phyloP scores from a whole-genome alignment of 495 filamentous ascomycete species.

The Jackrogersella multiformis region DNA sequence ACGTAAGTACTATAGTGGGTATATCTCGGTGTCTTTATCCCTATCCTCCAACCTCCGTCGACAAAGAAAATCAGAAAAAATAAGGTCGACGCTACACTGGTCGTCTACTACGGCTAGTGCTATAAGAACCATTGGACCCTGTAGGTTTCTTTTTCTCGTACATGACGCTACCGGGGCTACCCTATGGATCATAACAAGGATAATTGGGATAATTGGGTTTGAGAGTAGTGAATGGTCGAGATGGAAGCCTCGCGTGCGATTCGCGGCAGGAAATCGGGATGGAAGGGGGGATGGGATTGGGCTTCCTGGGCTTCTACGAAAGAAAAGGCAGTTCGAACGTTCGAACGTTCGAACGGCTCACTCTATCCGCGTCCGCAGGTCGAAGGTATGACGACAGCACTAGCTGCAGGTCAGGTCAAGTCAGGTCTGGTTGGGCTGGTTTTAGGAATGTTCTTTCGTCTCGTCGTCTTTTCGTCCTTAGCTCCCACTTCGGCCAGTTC shows the following conservation, averaged over 20 bases:
- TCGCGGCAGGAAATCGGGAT: conserved; percentile 29
- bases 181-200: conserved; percentile 23
- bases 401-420: conserved; percentile 36
- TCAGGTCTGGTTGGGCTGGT: conserved; percentile 34
- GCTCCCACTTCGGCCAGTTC: conserved; percentile 14
- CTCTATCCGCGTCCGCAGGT: conserved; percentile 26
- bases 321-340: conserved; percentile 32
- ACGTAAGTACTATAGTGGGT: neutral
- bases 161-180: conserved; percentile 26
- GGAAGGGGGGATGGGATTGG: conserved; percentile 30
- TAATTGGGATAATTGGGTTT: conserved; percentile 9
- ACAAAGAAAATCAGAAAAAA: conserved; percentile 1
- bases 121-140: conserved; percentile 22
- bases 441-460: conserved; percentile 15
- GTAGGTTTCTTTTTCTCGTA: conserved; percentile 15
- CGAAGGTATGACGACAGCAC: conserved; percentile 43
- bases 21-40: conserved; percentile 22
- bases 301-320: conserved; percentile 38
- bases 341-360: conserved; percentile 22
- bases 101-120: conserved; percentile 18
- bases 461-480: neutral
- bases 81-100: conserved; percentile 3
- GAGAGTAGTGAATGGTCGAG: conserved; percentile 25
- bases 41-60: neutral
- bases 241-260: conserved; percentile 26